Conservation (phyloP, 2,329 filamentous ascomycete species). For the Phaeosphaeria sp. region DNA sequence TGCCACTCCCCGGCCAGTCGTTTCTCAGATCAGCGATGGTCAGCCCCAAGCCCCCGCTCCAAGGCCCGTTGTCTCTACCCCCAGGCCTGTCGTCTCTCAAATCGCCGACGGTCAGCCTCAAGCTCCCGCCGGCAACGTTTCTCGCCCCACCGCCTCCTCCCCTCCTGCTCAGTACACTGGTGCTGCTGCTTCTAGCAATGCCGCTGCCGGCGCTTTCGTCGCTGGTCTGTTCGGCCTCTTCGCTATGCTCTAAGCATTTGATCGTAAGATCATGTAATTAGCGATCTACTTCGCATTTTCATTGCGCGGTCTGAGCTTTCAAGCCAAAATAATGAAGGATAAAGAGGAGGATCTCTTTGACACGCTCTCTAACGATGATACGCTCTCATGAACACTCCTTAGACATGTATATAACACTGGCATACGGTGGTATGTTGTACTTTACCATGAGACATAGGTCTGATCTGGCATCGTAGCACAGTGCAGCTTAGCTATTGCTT, state of each 20-base stretch:
- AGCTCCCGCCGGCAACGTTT: constrained; percentile 18
- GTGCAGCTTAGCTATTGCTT: neutral
- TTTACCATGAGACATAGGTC: constrained; percentile 1
- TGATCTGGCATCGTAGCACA: neutral
- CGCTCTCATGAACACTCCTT: constrained; percentile 18
- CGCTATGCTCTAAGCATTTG: constrained; percentile 35
- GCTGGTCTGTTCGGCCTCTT: constrained; percentile 38
- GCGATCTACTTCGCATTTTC: constrained; percentile 8
- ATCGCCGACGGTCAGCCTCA: constrained; percentile 36
- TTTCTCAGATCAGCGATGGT: constrained; percentile 16
- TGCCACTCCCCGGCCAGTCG: constrained; percentile 8
- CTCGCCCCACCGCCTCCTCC: constrained; percentile 15
- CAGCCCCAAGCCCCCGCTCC: constrained; percentile 27
- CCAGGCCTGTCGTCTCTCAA: constrained; percentile 23
- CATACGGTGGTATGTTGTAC: constrained; percentile 3
- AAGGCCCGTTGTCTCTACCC: constrained; percentile 15
- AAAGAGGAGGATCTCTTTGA: constrained; percentile 10
- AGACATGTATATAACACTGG: constrained; percentile 14
- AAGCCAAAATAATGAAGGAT: constrained; percentile 6
- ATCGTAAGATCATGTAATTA: constrained; percentile 7
- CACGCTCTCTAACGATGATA: constrained; percentile 17
- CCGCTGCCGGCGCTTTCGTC: constrained; percentile 32
- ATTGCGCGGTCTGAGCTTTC: constrained; percentile 1
- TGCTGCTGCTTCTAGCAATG: constrained; percentile 30
- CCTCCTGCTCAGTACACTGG: constrained; percentile 36